Evolutionary conservation across 1,284 basidiomycete genomes (phyloP).

Genomic region (Tausonia pullulans): DNA sequence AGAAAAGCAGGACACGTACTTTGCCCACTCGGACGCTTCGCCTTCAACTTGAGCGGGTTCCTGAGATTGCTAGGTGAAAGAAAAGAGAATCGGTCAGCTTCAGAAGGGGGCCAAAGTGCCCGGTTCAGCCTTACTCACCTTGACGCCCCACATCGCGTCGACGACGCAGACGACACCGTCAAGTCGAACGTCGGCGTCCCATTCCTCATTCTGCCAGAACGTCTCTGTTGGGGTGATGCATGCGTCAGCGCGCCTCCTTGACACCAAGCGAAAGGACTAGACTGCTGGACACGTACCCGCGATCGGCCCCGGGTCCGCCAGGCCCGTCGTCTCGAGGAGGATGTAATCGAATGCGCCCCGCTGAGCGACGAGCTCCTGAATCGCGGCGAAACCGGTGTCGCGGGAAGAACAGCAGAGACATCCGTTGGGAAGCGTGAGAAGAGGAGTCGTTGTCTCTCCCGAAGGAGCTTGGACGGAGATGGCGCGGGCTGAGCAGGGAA

Average conservation of each 20-base stretch:
- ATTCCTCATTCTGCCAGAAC: slow-evolving; percentile 91
- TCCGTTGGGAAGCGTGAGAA: slow-evolving; percentile 81
- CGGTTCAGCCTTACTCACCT: slow-evolving; percentile 39
- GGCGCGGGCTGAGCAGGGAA: slow-evolving; percentile 27
- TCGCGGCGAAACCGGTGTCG: slow-evolving; percentile 77
- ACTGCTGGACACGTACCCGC: slow-evolving; percentile 32
- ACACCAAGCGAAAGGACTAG: no score
- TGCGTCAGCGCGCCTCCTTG: no score
- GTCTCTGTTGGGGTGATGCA: slow-evolving; percentile 36
- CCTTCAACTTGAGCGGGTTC: slow-evolving; percentile 57
- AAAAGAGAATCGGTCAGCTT: not conserved
- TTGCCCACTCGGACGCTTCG: slow-evolving; percentile 60
- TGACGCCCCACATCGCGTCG: slow-evolving; percentile 69
- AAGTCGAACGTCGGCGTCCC: slow-evolving; percentile 55
- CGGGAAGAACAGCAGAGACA: slow-evolving; percentile 92
- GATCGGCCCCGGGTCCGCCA: slow-evolving; percentile 85
- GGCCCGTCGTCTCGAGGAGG: slow-evolving; percentile 79
- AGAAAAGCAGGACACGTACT: slow-evolving; percentile 38
- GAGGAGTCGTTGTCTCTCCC: slow-evolving; percentile 33
- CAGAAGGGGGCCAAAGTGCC: not conserved
- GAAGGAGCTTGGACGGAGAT: slow-evolving; percentile 46
- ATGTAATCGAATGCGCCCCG: slow-evolving; percentile 84
- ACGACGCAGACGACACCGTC: slow-evolving; percentile 88
- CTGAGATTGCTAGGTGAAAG: slow-evolving; percentile 53
- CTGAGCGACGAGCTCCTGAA: slow-evolving; percentile 56